A percentile compares a stretch with the other conserved stretches of the same genome.
phyloP scores from a whole-genome alignment of 164 flowering plant genomes.

The Paratinospora sagittata region DNA sequence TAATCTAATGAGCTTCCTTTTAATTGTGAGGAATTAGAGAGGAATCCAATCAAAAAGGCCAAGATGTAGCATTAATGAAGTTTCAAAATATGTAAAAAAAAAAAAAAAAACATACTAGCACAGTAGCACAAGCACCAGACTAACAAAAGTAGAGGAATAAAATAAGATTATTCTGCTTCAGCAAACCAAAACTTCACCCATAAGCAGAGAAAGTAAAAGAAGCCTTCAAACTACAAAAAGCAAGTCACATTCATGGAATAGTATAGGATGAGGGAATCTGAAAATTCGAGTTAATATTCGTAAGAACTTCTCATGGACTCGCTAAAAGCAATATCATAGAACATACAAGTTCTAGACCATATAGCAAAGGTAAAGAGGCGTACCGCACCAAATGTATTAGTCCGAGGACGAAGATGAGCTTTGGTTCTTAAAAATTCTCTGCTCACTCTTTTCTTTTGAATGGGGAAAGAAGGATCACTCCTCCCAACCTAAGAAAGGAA shows the following conservation, averaged over 20 bases:
- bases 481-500: slow-evolving; percentile 60
- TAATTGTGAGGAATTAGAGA: no score
- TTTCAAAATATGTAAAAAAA: no score
- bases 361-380: slow-evolving; percentile 22
- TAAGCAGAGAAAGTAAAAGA: no score
- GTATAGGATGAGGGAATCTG: neutral
- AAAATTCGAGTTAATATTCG: neutral
- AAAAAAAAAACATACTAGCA: no score
- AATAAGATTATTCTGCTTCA: no score
- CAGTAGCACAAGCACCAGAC: no score
- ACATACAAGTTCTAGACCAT: neutral
- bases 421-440: slow-evolving; percentile 90
- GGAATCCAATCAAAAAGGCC: no score
- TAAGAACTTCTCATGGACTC: neutral
- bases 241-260: neutral
- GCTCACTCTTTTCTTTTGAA: slow-evolving; percentile 92
- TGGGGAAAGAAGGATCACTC: slow-evolving; percentile 88
- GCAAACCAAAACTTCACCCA: no score
- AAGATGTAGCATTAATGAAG: no score
- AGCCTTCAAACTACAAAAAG: neutral
- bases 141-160: no score
- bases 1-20: no score
- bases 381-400: slow-evolving; percentile 98
- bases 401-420: slow-evolving; percentile 97
- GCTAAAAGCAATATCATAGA: neutral